phyloP scores from a whole-genome alignment of 148 eudicot species.

The Chenopodium album region DNA sequence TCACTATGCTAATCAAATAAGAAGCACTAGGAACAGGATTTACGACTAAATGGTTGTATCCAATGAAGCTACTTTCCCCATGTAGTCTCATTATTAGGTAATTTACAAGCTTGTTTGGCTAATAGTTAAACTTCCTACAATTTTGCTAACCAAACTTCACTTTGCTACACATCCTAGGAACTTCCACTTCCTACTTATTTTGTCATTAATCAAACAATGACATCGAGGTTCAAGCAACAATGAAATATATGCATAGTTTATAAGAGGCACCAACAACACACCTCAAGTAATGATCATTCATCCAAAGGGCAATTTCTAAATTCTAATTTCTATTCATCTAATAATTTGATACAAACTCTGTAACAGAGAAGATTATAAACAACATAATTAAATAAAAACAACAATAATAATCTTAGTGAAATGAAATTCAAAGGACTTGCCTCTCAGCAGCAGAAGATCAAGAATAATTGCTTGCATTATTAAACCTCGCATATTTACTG shows the following conservation, averaged over 20 bases:
- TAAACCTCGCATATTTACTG: constrained; percentile 84
- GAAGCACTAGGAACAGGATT: background rate
- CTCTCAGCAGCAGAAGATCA: constrained; percentile 94
- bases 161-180: too few relatives aligned
- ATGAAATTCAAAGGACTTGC: constrained; percentile 56
- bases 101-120: too few relatives aligned
- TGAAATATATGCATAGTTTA: background rate
- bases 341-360: background rate
- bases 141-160: too few relatives aligned
- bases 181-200: too few relatives aligned
- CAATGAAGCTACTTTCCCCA: too few relatives aligned
- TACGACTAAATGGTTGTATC: too few relatives aligned
- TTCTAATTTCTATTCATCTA: constrained; percentile 10
- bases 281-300: too few relatives aligned
- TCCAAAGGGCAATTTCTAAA: background rate
- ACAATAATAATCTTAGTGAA: background rate
- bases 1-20: background rate
- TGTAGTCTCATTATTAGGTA: too few relatives aligned
- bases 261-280: background rate
- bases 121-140: too few relatives aligned
- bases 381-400: background rate
- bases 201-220: too few relatives aligned
- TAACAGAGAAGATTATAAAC: constrained; percentile 3
- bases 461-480: constrained; percentile 93
- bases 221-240: constrained; percentile 9